phyloP scores from a whole-genome alignment of 768 basidiomycete genomes.

The Lepiota venenata region DNA sequence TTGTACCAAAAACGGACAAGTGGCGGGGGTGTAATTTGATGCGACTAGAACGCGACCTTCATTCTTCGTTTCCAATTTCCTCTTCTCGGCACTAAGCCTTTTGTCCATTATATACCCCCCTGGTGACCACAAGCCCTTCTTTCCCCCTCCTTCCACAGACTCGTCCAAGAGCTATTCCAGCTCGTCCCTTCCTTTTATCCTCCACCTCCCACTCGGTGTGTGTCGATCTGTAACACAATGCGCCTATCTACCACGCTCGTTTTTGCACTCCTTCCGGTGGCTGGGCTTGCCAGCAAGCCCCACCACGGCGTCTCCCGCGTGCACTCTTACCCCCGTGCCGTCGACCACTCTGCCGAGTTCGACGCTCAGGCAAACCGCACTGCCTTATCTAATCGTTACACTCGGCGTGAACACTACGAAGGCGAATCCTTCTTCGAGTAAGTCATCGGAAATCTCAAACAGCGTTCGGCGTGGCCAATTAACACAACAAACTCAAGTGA shows the following conservation, averaged over 20 bases:
- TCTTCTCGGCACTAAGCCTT: too few relatives aligned
- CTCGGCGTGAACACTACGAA: constrained; percentile 30
- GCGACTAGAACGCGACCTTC: too few relatives aligned
- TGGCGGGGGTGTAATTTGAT: too few relatives aligned
- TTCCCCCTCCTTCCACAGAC: background rate
- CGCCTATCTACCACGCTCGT: constrained; percentile 5
- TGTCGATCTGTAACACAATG: background rate
- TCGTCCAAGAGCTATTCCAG: background rate
- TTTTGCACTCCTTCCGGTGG: constrained; percentile 4
- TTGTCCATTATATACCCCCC: background rate
- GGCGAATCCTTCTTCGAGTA: constrained; percentile 63
- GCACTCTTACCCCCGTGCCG: background rate
- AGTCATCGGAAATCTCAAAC: constrained; percentile 5
- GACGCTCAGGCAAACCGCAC: background rate
- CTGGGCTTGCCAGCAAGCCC: constrained; percentile 7
- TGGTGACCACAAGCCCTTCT: too few relatives aligned
- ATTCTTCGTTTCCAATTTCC: too few relatives aligned
- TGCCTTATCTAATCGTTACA: background rate
- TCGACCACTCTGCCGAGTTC: background rate
- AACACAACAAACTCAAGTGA: constrained; percentile 29
- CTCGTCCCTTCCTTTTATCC: background rate
- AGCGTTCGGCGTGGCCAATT: background rate
- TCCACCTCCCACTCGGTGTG: too few relatives aligned
- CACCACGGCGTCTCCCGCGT: background rate
- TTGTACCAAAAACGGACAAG: too few relatives aligned